phyloP scores from a whole-genome alignment of 2,329 filamentous ascomycete genomes.

The Fusarium longipes region DNA sequence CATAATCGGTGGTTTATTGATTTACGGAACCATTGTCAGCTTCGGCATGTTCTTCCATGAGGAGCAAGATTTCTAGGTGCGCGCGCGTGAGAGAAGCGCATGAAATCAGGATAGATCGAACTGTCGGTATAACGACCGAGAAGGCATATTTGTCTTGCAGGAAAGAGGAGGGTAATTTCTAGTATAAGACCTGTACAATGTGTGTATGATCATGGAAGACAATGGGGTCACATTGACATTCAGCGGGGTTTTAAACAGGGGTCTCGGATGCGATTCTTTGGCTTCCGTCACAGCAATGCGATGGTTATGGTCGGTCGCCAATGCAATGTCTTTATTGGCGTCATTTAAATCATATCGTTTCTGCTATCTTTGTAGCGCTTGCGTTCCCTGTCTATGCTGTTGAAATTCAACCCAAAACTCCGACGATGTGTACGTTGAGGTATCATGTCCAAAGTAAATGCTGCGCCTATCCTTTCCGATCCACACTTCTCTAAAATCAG shows the following conservation, averaged over 20 bases:
- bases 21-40: conserved; percentile 98
- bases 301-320: conserved; percentile 22
- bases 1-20: conserved; percentile 88
- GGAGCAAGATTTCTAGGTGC: conserved; percentile 86
- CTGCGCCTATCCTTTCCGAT: conserved; percentile 15
- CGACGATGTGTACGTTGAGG: conserved; percentile 52
- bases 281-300: conserved; percentile 4
- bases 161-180: conserved; percentile 28
- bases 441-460: conserved; percentile 43
- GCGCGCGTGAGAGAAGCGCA: not conserved
- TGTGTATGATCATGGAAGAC: conserved; percentile 40
- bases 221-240: conserved; percentile 28
- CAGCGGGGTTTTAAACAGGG: conserved; percentile 33
- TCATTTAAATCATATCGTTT: conserved; percentile 21
- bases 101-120: not conserved
- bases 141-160: conserved; percentile 9
- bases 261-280: conserved; percentile 18
- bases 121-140: not conserved
- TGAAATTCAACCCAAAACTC: conserved; percentile 47
- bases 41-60: conserved; percentile 99
- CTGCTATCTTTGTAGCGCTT: conserved; percentile 18
- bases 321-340: conserved; percentile 23
- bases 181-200: conserved; percentile 21
- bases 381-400: conserved; percentile 43
- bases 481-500: not conserved